These are phyloP conservation scores for Herpetospermum pedunculosum DNA, from an alignment of 306 rosid species.

Conservation along the genomic window DNA sequence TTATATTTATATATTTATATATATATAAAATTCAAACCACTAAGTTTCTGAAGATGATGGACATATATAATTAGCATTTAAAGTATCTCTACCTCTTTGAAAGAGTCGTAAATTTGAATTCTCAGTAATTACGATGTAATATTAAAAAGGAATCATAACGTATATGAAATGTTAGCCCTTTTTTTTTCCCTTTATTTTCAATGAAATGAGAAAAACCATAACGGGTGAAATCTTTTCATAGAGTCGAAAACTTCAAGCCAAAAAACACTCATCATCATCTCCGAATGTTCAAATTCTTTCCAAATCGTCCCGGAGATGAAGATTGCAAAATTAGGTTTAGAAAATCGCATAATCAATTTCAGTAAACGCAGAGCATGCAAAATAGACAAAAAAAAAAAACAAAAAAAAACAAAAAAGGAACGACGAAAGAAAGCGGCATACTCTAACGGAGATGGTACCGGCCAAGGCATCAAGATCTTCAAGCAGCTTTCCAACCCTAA, in stretches of 20 bases:
- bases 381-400: too few species aligned
- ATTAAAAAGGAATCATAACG: background rate
- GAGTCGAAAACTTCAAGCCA: background rate
- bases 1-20: background rate
- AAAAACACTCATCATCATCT: background rate
- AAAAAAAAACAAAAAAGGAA: background rate
- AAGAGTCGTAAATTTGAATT: background rate
- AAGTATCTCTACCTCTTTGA: background rate
- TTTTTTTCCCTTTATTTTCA: background rate
- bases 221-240: background rate
- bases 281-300: background rate
- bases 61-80: background rate
- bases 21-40: background rate
- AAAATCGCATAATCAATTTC: background rate
- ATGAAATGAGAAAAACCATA: background rate
- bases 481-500: slow-evolving; percentile 71
- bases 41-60: background rate
- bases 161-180: background rate
- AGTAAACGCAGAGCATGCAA: background rate
- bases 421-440: slow-evolving; percentile 4
- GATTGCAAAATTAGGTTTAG: background rate
- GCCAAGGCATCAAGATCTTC: slow-evolving; percentile 97
- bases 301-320: background rate
- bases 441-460: slow-evolving; percentile 86
- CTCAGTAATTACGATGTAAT: too few species aligned